These are phyloP conservation scores for Syzygium aqueum DNA, from an alignment of 345 rosid genomes.

Conservation along the genomic window DNA sequence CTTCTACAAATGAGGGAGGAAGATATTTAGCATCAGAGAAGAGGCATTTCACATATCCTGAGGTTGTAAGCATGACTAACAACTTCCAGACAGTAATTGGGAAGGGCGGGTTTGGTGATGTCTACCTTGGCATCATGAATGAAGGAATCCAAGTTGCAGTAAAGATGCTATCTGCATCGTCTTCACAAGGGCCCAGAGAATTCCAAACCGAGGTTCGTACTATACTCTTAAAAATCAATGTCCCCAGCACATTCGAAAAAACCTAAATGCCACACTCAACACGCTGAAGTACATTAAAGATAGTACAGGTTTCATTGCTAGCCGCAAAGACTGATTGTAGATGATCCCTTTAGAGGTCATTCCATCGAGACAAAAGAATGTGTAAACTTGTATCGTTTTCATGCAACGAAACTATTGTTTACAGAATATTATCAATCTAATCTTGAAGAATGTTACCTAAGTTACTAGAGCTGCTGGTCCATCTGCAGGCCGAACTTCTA, in stretches of 20 bases:
- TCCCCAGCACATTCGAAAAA: neutral
- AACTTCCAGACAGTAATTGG: constrained; percentile 22
- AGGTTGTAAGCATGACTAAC: constrained; percentile 18
- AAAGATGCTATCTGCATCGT: constrained; percentile 19
- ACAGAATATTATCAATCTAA: neutral
- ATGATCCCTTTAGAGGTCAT: neutral
- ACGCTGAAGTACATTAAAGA: neutral
- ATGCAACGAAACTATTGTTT: neutral
- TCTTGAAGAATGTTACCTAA: neutral
- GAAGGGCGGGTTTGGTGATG: constrained; percentile 25
- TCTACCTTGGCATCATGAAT: constrained; percentile 18
- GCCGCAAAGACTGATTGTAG: neutral
- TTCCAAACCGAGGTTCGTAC: constrained; percentile 18
- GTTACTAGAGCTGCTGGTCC: neutral
- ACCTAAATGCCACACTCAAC: neutral
- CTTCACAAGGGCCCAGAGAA: constrained; percentile 13
- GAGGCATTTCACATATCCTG: constrained; percentile 11
- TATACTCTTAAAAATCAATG: neutral
- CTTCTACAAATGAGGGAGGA: neutral
- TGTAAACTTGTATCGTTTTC: neutral
- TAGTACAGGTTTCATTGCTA: neutral
- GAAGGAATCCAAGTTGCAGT: constrained; percentile 22
- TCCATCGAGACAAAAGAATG: neutral
- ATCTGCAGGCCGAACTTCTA: constrained; percentile 12
- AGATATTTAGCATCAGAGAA: constrained; percentile 9